These are phyloP conservation scores for Entomortierella parvispora DNA, from an alignment of 192 early-diverging fungal genomes.

Conservation along the genomic window DNA sequence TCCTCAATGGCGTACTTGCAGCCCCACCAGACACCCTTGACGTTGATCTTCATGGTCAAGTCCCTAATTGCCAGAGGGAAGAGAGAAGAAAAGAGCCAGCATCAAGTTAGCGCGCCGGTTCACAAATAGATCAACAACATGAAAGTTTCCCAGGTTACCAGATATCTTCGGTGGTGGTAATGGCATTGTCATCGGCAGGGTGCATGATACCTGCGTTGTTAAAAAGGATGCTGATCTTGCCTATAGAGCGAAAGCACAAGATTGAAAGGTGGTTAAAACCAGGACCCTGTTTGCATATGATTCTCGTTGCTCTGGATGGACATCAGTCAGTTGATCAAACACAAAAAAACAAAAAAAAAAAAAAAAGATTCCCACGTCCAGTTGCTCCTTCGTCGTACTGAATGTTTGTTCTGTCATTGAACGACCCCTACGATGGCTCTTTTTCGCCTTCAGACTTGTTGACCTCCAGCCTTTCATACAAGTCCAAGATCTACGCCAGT, in stretches of 20 bases:
- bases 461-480: no score
- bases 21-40: constrained; percentile 92
- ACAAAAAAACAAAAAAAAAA: not conserved
- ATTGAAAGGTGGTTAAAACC: no score
- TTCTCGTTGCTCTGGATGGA: not conserved
- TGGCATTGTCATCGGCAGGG: constrained; percentile 79
- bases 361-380: not conserved
- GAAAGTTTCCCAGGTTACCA: constrained; percentile 68
- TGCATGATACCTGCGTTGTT: constrained; percentile 93
- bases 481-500: no score
- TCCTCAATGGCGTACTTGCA: constrained; percentile 85
- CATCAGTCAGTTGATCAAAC: constrained; percentile 24
- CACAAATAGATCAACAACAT: not conserved
- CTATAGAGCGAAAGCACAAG: constrained; percentile 47
- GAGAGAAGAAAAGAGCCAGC: not conserved
- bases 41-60: constrained; percentile 81
- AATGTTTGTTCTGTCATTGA: no score
- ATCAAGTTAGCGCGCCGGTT: not conserved
- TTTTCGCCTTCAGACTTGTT: no score
- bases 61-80: constrained; percentile 58
- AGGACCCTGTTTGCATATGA: not conserved
- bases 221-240: constrained; percentile 83
- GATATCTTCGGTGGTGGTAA: constrained; percentile 77
- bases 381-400: no score
- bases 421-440: no score